Base-by-base conservation (phyloP, 116 monocot genomes). In the Cymodocea nodosa region DNA sequence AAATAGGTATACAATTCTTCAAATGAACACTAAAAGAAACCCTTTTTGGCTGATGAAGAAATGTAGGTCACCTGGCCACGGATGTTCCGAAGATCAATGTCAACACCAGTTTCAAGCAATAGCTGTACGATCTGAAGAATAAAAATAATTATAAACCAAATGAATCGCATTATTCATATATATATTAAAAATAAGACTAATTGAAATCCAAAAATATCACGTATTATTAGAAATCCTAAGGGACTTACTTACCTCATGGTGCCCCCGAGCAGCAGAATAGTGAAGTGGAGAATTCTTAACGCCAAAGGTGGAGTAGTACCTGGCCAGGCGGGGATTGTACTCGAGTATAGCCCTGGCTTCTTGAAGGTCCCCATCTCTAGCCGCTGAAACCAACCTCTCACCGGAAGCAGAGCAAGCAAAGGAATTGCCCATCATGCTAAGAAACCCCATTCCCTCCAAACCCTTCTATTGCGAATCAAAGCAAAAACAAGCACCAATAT, bases 361-460 rank as follows among this genome's bases (percentile, higher is more conserved):
- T 51, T 81, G 89, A 35, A 92, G 72, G 75, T 99, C 98, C 0
- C 98, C 98, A 67, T 99, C 98, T 60, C 89, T 86, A 4, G 92
- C 92, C 0, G 98, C 98, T 2, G 98, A 99, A 48, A 99, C 92
- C 25, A 99, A 77, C 60, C 98, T 73, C 78, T 92, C 98, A 5
- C 98, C 92, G 6, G 89, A 89, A 22, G 92, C 92, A 36, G 98
- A 99, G 79, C 98, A 99, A 55, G 92, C 98, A 44, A 99, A 84
- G 15, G 98, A 86, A 76, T 92, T 89, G 9, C 92, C 83, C 84
- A 99, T 74, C 11, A 98, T 71, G 70, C 92, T 80, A 20, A 98
- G 63, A 66, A 88, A 82, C 23, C 86, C 78, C 92, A 98, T 98
- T 20, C 35, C 60, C 50, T 44, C 16, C 54, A 54, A 54, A 54